phyloP scores from a whole-genome alignment of 306 rosid species.

The Medicago arabica region DNA sequence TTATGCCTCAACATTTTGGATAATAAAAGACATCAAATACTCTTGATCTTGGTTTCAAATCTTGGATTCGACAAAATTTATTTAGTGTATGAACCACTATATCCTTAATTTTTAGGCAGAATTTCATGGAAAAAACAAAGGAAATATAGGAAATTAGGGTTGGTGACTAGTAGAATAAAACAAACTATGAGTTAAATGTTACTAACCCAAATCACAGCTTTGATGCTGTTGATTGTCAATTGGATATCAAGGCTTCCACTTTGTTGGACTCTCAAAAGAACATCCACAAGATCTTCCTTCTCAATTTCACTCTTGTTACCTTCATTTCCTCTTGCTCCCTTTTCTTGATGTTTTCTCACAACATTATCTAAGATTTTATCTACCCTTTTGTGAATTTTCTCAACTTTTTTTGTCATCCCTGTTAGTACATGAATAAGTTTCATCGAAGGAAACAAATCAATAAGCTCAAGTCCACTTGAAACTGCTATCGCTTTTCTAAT shows the following conservation, averaged over 20 bases:
- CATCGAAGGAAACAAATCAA: conserved; percentile 11
- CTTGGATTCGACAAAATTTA: too few species aligned
- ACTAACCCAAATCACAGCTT: conserved; percentile 30
- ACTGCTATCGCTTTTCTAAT: background rate
- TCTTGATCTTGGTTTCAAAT: too few species aligned
- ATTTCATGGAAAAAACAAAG: too few species aligned
- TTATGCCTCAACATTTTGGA: too few species aligned
- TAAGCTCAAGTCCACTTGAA: background rate
- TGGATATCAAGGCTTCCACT: conserved; percentile 5
- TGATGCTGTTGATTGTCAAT: conserved; percentile 9
- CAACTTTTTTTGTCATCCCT: background rate
- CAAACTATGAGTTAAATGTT: background rate
- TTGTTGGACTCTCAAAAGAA: conserved; percentile 25
- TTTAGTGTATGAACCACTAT: too few species aligned
- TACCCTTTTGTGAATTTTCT: background rate
- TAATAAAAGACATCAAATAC: too few species aligned
- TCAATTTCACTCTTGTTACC: background rate
- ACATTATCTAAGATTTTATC: background rate
- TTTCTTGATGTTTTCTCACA: background rate
- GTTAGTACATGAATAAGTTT: background rate
- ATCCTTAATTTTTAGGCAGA: too few species aligned
- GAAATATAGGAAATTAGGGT: too few species aligned
- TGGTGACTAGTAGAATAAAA: background rate
- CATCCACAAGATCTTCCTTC: conserved; percentile 28
- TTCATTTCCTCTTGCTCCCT: background rate